These are phyloP conservation scores for Ceratocystis destructans DNA, from an alignment of 2,329 filamentous ascomycete genomes.

Conservation along the genomic window DNA sequence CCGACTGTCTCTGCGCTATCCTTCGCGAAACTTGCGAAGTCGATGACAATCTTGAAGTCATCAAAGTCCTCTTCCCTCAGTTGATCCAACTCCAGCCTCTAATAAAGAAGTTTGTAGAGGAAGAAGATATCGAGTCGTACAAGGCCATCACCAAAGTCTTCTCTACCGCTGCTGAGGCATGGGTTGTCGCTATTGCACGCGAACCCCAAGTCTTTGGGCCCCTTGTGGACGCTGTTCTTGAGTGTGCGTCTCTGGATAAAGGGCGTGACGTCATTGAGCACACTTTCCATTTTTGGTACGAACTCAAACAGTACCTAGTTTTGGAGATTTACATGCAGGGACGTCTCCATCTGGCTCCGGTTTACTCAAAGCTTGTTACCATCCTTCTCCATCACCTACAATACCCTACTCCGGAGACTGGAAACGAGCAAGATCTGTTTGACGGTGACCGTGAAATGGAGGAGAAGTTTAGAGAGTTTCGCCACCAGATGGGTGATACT, in stretches of 20 bases:
- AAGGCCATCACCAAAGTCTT: conserved; percentile 84
- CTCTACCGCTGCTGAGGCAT: conserved; percentile 82
- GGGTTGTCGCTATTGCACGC: conserved; percentile 82
- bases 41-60: conserved; percentile 72
- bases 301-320: conserved; percentile 90
- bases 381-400: conserved; percentile 83
- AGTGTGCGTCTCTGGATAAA: conserved; percentile 75
- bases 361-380: conserved; percentile 83
- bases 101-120: conserved; percentile 58
- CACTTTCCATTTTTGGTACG: conserved; percentile 97
- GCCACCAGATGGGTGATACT: conserved; percentile 94
- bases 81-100: conserved; percentile 64
- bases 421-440: conserved; percentile 71
- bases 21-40: conserved; percentile 87
- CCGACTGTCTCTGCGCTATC: conserved; percentile 85
- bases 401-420: conserved; percentile 63
- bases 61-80: conserved; percentile 69
- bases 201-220: conserved; percentile 68
- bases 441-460: conserved; percentile 91
- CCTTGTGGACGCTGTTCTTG: conserved; percentile 80
- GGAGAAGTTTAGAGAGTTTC: conserved; percentile 92
- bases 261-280: conserved; percentile 84
- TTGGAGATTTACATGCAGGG: conserved; percentile 80
- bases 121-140: conserved; percentile 74
- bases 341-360: conserved; percentile 58